These are phyloP conservation scores for Psilocybe tampanensis DNA, from an alignment of 768 basidiomycete species.

Conservation along the genomic window DNA sequence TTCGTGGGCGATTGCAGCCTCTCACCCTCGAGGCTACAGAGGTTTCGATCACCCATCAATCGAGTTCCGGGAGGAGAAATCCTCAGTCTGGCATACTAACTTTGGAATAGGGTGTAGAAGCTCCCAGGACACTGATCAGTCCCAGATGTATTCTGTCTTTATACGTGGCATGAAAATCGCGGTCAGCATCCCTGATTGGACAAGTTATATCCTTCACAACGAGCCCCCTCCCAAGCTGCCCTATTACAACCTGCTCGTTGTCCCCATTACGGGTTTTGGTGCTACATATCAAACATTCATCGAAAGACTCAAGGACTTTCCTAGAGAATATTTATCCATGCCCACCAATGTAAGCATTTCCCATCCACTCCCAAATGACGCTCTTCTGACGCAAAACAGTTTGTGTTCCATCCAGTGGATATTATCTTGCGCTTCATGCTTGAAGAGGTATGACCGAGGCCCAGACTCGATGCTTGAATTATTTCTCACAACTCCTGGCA, in stretches of 20 bases:
- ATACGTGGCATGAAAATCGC: not conserved
- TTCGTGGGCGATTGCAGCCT: slow-evolving; percentile 6
- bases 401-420: not conserved
- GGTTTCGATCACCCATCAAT: not conserved
- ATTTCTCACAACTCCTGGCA: not conserved
- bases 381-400: too few species aligned
- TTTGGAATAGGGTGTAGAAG: too few species aligned
- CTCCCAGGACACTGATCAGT: not conserved
- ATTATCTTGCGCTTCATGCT: not conserved
- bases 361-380: too few species aligned
- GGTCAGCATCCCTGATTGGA: not conserved
- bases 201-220: not conserved
- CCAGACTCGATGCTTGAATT: not conserved
- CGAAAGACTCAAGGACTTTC: not conserved
- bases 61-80: not conserved
- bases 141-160: not conserved
- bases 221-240: not conserved
- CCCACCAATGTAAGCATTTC: too few species aligned
- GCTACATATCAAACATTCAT: not conserved
- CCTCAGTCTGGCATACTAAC: not conserved
- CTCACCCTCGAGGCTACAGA: not conserved
- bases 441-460: not conserved
- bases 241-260: not conserved
- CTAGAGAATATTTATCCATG: not conserved
- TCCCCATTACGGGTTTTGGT: not conserved